Evolutionary conservation across 495 filamentous ascomycete species (phyloP), one percentile per base, ranked within the genome.

Genomic region (Glarea lozoyensis): DNA sequence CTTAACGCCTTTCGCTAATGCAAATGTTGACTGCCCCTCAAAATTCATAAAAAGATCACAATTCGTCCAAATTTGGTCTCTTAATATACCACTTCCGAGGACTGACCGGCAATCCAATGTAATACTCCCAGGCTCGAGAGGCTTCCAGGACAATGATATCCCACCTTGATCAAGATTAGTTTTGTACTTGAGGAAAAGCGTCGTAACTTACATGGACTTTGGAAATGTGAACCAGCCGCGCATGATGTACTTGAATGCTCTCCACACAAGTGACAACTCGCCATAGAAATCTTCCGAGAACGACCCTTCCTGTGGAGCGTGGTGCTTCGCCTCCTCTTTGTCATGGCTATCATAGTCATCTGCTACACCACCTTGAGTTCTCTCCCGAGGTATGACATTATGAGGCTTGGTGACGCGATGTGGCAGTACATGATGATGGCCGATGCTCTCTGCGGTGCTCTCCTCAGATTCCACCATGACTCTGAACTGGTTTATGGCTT

Each of bases 401-500:
- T 61, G 62, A 12, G 69, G 65, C 46, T 68, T 66, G 48, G 61
- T 68, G 18, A 61, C 55, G 45, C 11, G 55, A 46, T 42, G 56
- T 42, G 43, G 18, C 39, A 50, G 38, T 50, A 45, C 41, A 32
- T 60, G 45, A 22, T 57, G 43, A 43, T 44, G 54, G 1, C 37
- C 50, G 25, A 40, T 27, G 38, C 45, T 45, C 24, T 50, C 45
- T 2, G 35, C 48, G 1, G 58, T 52, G 15, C 65, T 56, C 12
- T 66, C 61, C 23, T 67, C 59, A 12, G 67, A 75, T 39, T 81
- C 70, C n/a, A 82, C 68, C 76, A 84, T 80, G 22, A 43, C 53
- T 31, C 84, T 71, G 60, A 98, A 96, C 23, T 77, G 67, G 42
- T 78, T 73, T 11, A 93, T 67, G 2, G 88, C 88, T 3, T 70